These are phyloP conservation scores for Cystobasidium pallidum DNA, from an alignment of 1,284 basidiomycete species.

Conservation along the genomic window DNA sequence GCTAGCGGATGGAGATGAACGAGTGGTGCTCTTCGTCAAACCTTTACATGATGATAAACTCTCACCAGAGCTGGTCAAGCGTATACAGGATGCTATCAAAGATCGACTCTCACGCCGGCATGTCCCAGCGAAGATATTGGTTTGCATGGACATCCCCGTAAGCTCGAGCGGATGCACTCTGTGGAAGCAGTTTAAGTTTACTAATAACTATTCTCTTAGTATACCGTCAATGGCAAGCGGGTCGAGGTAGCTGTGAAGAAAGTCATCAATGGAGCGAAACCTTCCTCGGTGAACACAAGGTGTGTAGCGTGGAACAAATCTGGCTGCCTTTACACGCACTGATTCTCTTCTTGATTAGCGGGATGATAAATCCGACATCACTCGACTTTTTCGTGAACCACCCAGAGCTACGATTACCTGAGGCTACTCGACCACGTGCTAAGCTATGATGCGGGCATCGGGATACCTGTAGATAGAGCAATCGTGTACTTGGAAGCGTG, in stretches of 20 bases:
- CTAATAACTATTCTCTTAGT: slow-evolving; percentile 52
- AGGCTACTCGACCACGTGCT: slow-evolving; percentile 12
- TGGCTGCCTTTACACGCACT: not conserved
- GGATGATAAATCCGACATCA: slow-evolving; percentile 39
- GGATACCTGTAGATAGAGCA: not conserved
- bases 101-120: slow-evolving; percentile 46
- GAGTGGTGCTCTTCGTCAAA: slow-evolving; percentile 80
- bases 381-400: slow-evolving; percentile 44
- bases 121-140: slow-evolving; percentile 40
- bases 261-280: slow-evolving; percentile 58
- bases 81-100: slow-evolving; percentile 50
- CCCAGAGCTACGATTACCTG: slow-evolving; percentile 39
- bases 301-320: not conserved
- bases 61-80: slow-evolving; percentile 63
- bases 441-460: slow-evolving; percentile 32
- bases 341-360: not conserved
- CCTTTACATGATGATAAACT: slow-evolving; percentile 64
- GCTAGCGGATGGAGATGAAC: slow-evolving; percentile 73
- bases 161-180: slow-evolving; percentile 63
- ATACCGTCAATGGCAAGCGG: slow-evolving; percentile 82
- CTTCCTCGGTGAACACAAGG: slow-evolving; percentile 47
- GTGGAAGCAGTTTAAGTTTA: slow-evolving; percentile 59
- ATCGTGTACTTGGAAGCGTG: too few species aligned
- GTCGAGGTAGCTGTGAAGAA: slow-evolving; percentile 83
- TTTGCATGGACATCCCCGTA: slow-evolving; percentile 46